A percentile compares a stretch with the other conserved stretches of the same genome.
Conservation (phyloP, 2,329 filamentous ascomycete species). For the Trichoderma citrinoviride region DNA sequence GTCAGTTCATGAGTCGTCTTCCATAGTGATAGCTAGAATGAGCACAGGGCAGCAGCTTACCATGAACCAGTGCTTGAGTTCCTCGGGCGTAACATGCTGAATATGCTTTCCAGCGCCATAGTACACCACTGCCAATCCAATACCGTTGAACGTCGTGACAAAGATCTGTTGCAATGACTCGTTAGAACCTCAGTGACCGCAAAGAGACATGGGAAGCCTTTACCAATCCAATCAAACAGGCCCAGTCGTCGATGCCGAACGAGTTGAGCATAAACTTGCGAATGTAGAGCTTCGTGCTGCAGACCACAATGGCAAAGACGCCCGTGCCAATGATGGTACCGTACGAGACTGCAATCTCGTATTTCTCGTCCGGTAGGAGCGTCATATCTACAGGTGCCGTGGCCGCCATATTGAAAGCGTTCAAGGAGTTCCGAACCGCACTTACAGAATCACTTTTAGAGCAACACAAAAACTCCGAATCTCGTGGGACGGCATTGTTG, state of each 20-base stretch:
- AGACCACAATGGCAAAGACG: not conserved
- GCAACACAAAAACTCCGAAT: not conserved
- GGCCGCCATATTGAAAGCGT: not conserved
- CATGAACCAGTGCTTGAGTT: constrained; percentile 5
- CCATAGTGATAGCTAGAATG: not conserved
- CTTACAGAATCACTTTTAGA: not conserved
- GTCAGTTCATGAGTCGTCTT: not conserved
- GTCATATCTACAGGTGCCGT: not conserved
- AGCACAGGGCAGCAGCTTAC: not conserved
- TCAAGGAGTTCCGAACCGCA: not conserved
- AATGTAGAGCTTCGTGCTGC: not conserved
- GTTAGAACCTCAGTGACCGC: not conserved
- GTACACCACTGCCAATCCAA: constrained; percentile 2
- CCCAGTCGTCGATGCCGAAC: not conserved
- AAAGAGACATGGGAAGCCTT: not conserved
- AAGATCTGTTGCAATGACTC: not conserved
- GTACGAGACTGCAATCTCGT: not conserved
- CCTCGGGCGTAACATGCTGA: not conserved
- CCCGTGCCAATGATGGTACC: not conserved
- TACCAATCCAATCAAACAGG: not conserved
- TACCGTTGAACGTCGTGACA: constrained; percentile 5
- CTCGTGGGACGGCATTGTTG: not conserved
- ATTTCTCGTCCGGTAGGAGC: not conserved
- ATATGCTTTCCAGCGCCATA: constrained; percentile 8
- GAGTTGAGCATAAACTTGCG: not conserved